Evolutionary conservation across 345 rosid genomes (phyloP).

Genomic region (Linum usitatissimum): DNA sequence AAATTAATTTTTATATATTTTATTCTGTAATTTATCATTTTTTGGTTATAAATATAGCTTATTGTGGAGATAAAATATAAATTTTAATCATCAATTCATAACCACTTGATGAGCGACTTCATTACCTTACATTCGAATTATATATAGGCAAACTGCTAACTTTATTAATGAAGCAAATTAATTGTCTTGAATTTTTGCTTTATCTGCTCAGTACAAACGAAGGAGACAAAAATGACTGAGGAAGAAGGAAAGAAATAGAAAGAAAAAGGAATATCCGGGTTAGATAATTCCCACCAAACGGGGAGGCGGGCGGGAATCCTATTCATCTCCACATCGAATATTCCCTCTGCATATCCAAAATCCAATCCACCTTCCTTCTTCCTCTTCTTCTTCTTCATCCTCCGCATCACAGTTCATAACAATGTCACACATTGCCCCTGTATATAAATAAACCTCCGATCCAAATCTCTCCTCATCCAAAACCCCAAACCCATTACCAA

Average conservation of each 20-base stretch:
- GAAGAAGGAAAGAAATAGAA: background rate
- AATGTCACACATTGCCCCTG: background rate
- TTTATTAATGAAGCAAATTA: too few species aligned
- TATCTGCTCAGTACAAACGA: background rate
- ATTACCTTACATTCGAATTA: too few species aligned
- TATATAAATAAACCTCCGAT: background rate
- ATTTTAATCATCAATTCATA: too few species aligned
- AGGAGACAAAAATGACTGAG: too few species aligned
- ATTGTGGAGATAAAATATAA: too few species aligned
- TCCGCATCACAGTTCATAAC: background rate
- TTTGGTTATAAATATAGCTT: too few species aligned
- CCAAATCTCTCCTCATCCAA: background rate
- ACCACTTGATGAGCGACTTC: too few species aligned
- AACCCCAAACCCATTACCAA: background rate
- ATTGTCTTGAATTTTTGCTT: too few species aligned
- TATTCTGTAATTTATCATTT: too few species aligned
- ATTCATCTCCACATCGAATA: conserved; percentile 11
- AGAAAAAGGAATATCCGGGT: background rate
- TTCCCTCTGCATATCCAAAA: conserved; percentile 8
- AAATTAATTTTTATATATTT: too few species aligned
- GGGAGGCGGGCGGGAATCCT: background rate
- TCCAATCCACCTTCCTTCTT: conserved; percentile 1
- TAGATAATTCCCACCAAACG: background rate
- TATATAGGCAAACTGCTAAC: too few species aligned
- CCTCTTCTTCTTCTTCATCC: background rate